Percentiles rank a stretch among this genome's conserved stretches.
phyloP scores from a whole-genome alignment of 78 protist genomes.

The Dictyostelium citrinum region DNA sequence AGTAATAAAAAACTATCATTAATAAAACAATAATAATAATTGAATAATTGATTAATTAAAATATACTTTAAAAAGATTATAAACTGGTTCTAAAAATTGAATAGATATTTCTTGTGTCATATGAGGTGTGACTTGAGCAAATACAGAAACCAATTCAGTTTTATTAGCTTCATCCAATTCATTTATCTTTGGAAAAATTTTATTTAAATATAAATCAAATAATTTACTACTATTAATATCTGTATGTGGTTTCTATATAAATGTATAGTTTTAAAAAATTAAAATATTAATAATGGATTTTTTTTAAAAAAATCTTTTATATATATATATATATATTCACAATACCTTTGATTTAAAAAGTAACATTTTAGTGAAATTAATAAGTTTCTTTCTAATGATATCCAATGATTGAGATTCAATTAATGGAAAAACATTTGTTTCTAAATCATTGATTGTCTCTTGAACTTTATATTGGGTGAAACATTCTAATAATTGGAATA shows the following conservation, averaged over 20 bases:
- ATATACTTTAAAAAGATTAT: background rate
- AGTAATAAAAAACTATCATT: too few relatives aligned
- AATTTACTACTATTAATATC: background rate
- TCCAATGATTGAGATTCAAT: background rate
- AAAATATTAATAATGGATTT: background rate
- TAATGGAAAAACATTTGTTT: background rate
- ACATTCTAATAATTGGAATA: constrained; percentile 31
- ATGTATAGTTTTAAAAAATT: too few relatives aligned
- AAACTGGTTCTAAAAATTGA: constrained; percentile 22
- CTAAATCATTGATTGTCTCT: background rate
- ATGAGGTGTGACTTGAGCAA: constrained; percentile 16
- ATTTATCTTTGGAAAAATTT: background rate
- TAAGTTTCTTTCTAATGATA: background rate
- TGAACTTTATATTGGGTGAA: constrained; percentile 22
- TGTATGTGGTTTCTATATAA: background rate
- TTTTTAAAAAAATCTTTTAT: background rate
- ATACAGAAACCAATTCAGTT: constrained; percentile 14
- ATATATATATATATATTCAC: background rate
- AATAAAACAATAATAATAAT: background rate
- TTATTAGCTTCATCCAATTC: constrained; percentile 8
- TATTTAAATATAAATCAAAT: constrained; percentile 9
- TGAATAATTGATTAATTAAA: background rate
- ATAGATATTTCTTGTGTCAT: background rate
- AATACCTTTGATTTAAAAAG: constrained; percentile 4
- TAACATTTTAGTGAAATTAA: background rate